Evolutionary conservation across 352 stramenopile genomes (phyloP).

Genomic region (Pythium rhizo-oryzae): DNA sequence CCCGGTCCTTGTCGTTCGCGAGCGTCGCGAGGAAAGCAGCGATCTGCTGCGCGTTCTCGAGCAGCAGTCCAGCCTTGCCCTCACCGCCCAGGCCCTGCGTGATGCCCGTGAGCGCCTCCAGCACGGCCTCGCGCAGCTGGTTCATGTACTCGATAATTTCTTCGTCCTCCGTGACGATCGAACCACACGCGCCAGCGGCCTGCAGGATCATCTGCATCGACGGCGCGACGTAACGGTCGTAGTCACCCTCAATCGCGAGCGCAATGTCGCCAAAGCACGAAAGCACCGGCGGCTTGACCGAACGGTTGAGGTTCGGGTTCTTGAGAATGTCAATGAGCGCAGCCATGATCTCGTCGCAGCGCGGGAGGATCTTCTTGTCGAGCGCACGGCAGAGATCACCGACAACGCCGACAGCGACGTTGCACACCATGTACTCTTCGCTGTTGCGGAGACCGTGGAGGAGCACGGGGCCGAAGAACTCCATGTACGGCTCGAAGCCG

Average conservation of each 20-base stretch:
- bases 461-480: conserved; percentile 92
- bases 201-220: conserved; percentile 89
- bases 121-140: conserved; percentile 93
- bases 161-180: conserved; percentile 93
- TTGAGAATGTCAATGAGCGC: conserved; percentile 96
- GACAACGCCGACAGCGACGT: conserved; percentile 93
- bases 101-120: conserved; percentile 97
- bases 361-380: conserved; percentile 90
- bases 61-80: conserved; percentile 84
- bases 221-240: conserved; percentile 84
- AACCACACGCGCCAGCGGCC: conserved; percentile 83
- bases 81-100: conserved; percentile 93
- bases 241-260: conserved; percentile 93
- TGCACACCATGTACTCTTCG: conserved; percentile 97
- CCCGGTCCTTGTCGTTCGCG: conserved; percentile 79
- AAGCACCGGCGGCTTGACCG: conserved; percentile 96
- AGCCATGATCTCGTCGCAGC: conserved; percentile 95
- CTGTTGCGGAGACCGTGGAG: conserved; percentile 94
- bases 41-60: conserved; percentile 85
- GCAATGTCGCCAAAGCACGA: conserved; percentile 98
- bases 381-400: conserved; percentile 95
- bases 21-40: conserved; percentile 90
- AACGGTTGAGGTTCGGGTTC: conserved; percentile 92
- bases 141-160: conserved; percentile 99
- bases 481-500: conserved; percentile 97